phyloP scores from a whole-genome alignment of 495 filamentous ascomycete species.

The Neurospora sp. region DNA sequence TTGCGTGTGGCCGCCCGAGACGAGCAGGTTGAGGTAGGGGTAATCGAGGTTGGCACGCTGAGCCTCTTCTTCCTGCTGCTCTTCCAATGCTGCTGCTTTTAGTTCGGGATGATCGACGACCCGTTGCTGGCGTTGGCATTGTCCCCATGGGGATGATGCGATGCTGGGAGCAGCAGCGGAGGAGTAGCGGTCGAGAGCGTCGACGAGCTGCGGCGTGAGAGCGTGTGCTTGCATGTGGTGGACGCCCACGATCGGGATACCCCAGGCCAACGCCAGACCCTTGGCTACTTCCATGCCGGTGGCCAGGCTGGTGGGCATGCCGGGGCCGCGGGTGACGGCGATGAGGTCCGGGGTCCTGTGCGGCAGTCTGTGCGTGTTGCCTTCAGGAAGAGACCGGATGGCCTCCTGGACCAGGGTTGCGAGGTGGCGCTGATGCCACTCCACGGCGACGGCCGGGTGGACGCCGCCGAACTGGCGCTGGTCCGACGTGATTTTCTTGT shows the following conservation, averaged over 20 bases:
- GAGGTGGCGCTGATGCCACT: constrained; percentile 61
- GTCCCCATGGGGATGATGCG: neutral
- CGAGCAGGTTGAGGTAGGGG: constrained; percentile 83
- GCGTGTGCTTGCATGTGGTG: constrained; percentile 98
- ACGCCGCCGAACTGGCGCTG: constrained; percentile 62
- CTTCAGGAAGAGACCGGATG: constrained; percentile 41
- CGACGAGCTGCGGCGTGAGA: constrained; percentile 72
- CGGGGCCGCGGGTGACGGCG: constrained; percentile 78
- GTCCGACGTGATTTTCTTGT: constrained; percentile 73
- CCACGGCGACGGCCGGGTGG: constrained; percentile 61
- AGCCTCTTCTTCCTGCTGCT: neutral
- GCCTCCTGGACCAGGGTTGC: constrained; percentile 56
- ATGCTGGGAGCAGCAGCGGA: neutral
- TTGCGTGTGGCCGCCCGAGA: constrained; percentile 86
- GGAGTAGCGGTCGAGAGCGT: constrained; percentile 37
- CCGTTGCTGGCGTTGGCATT: neutral
- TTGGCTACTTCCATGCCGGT: constrained; percentile 79
- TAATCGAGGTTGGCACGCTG: constrained; percentile 37
- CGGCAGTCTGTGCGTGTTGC: neutral
- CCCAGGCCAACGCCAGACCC: constrained; percentile 74
- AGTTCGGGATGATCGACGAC: neutral
- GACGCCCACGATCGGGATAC: constrained; percentile 70
- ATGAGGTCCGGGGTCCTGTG: constrained; percentile 64
- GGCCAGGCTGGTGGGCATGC: constrained; percentile 67
- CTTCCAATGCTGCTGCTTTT: neutral